Percentiles rank a stretch among this genome's conserved stretches.
These are phyloP conservation scores for Acanthamoeba lenticulata DNA, from an alignment of 208 protist species.

Conservation along the genomic window DNA sequence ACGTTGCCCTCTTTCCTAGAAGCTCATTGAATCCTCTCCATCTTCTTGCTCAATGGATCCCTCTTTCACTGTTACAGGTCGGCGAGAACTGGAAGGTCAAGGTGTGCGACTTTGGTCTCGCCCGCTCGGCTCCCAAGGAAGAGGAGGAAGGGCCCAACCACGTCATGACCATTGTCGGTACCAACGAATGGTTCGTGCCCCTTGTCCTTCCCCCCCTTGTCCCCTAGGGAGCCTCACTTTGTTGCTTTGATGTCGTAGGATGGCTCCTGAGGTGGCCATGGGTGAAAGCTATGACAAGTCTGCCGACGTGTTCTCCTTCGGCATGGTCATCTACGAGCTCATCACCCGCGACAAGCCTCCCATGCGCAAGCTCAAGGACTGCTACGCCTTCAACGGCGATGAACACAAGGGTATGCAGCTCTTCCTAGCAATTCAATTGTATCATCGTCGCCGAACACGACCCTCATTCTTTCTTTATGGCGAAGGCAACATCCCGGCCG, in stretches of 20 bases:
- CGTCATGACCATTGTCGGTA: constrained; percentile 77
- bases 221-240: too few relatives aligned
- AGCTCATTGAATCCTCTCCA: background rate
- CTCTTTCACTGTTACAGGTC: background rate
- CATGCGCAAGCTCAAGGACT: constrained; percentile 64
- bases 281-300: constrained; percentile 75
- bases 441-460: background rate
- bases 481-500: background rate
- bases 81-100: constrained; percentile 63
- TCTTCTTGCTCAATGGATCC: background rate
- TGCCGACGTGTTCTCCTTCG: constrained; percentile 85
- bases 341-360: constrained; percentile 75
- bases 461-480: background rate
- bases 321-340: constrained; percentile 83
- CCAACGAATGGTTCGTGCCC: constrained; percentile 53
- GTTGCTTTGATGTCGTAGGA: too few relatives aligned
- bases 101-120: constrained; percentile 81
- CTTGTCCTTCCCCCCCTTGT: too few relatives aligned
- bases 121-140: constrained; percentile 63
- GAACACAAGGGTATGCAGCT: background rate
- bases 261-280: constrained; percentile 75
- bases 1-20: too few relatives aligned
- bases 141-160: constrained; percentile 53
- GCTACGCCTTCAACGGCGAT: constrained; percentile 62
- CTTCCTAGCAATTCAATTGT: background rate